A percentile compares a stretch with the other conserved stretches of the same genome.
These are phyloP conservation scores for Calonectria multiphialidica DNA, from an alignment of 2,329 filamentous ascomycete species.

Conservation along the genomic window DNA sequence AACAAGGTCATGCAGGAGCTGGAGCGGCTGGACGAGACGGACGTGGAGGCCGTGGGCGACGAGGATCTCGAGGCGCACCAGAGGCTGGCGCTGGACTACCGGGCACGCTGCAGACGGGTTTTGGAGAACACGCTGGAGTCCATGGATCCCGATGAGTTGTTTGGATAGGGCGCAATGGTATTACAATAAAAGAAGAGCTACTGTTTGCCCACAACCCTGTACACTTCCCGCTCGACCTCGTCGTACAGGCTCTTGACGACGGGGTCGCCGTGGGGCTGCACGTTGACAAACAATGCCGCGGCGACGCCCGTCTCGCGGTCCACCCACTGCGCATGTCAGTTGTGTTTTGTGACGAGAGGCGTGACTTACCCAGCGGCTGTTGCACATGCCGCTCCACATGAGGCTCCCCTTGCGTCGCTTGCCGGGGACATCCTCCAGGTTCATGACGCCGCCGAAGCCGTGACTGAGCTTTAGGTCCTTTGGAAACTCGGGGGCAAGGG, in stretches of 20 bases:
- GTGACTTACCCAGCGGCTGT: constrained; percentile 56
- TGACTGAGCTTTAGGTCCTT: constrained; percentile 48
- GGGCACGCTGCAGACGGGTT: constrained; percentile 61
- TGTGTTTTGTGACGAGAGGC: neutral
- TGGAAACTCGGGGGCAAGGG: constrained; percentile 53
- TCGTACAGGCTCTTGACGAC: constrained; percentile 51
- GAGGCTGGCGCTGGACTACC: constrained; percentile 61
- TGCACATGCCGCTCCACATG: constrained; percentile 58
- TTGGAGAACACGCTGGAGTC: constrained; percentile 58
- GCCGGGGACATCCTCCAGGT: constrained; percentile 52
- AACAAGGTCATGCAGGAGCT: constrained; percentile 58
- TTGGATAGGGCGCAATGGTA: constrained; percentile 34
- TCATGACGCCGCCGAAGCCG: constrained; percentile 55
- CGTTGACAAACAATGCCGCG: constrained; percentile 52
- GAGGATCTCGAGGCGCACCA: constrained; percentile 60
- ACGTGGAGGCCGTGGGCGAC: constrained; percentile 56
- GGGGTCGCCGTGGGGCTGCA: constrained; percentile 53
- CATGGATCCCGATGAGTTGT: constrained; percentile 48
- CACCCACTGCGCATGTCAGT: constrained; percentile 47
- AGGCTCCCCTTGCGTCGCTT: constrained; percentile 57
- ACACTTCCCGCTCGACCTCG: constrained; percentile 55
- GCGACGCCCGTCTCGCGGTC: constrained; percentile 54
- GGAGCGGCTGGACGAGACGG: constrained; percentile 60
- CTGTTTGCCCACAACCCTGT: constrained; percentile 38
- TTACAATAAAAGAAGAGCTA: constrained; percentile 5